phyloP scores from a whole-genome alignment of 495 filamentous ascomycete genomes.

The Gamarada debralockiae region DNA sequence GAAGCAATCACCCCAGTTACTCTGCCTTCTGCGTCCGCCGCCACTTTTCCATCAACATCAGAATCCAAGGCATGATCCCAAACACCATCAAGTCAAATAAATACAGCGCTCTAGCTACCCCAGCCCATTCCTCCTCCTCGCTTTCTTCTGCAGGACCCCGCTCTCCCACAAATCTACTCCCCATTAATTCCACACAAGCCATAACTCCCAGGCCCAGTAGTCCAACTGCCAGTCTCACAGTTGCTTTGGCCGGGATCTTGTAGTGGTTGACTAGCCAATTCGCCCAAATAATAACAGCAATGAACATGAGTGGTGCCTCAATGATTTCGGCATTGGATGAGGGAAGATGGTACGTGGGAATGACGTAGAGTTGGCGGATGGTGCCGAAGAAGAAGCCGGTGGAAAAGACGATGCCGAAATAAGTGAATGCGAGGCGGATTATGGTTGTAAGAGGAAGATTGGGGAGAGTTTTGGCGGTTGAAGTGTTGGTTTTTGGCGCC shows the following conservation, averaged over 20 bases:
- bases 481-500: background rate
- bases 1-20: background rate
- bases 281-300: background rate
- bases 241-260: background rate
- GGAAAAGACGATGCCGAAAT: constrained; percentile 3
- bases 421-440: constrained; percentile 15
- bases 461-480: background rate
- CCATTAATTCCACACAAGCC: constrained; percentile 1
- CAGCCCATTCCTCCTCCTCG: too few species aligned
- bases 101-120: too few species aligned
- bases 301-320: background rate
- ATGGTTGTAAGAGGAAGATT: background rate
- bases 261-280: background rate
- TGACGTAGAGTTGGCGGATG: background rate
- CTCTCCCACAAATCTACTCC: background rate
- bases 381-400: background rate
- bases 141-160: too few species aligned
- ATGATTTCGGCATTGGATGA: background rate
- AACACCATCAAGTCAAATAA: too few species aligned
- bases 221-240: background rate
- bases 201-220: background rate
- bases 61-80: too few species aligned
- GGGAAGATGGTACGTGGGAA: background rate
- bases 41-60: too few species aligned
- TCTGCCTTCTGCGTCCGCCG: background rate